Evolutionary conservation across 176 grass and related monocot species (phyloP), one percentile per base, ranked within the genome.

Genomic region (Thinopyrum elongatum): DNA sequence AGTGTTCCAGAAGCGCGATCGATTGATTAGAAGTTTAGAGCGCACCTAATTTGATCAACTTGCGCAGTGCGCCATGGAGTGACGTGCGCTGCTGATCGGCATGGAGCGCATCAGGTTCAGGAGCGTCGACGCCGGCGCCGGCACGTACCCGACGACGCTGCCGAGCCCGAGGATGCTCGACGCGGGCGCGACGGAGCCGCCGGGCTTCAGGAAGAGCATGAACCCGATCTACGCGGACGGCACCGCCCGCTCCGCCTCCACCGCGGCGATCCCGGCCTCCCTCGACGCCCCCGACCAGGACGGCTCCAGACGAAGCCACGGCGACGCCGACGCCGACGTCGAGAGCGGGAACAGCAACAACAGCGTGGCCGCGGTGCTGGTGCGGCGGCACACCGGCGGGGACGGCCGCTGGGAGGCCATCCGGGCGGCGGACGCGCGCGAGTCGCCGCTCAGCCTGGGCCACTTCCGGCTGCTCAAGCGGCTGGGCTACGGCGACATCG

Each of bases 401-500:
- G 93, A 93, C 81, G 81, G 77, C 3, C 72, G 86, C 9, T 98
- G 95, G 93, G 95, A 93, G 29, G 95, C 95, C 14, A 93, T 98
- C 82, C 35, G 94, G 1, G 69, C 85, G 42, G 93, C 91, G 2
- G 89, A 79, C 65, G 78, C 81, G 8, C 83, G 82, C 67, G 91
- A 98, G 76, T 79, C 87, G 0, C 93, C 91, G 5, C 87, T 98
- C 9, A 93, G 93, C 82, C 91, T 98, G 16, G 93, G 93, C 27
- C 95, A 98, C 70, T 98, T 98, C 78, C 89, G 93, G 53, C 95
- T 98, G 1, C 85, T 98, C 2, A 73, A 84, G 30, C 90, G 95
- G 22, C 87, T 98, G 1, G 95, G 95, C 7, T 98, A 95, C 81
- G 96, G 93, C 51, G 96, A 98, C 80, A 98, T 98, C 66, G 96